Evolutionary conservation across 768 basidiomycete species (phyloP), one percentile per base, ranked within the genome.

Genomic region (Artomyces pyxidatus): DNA sequence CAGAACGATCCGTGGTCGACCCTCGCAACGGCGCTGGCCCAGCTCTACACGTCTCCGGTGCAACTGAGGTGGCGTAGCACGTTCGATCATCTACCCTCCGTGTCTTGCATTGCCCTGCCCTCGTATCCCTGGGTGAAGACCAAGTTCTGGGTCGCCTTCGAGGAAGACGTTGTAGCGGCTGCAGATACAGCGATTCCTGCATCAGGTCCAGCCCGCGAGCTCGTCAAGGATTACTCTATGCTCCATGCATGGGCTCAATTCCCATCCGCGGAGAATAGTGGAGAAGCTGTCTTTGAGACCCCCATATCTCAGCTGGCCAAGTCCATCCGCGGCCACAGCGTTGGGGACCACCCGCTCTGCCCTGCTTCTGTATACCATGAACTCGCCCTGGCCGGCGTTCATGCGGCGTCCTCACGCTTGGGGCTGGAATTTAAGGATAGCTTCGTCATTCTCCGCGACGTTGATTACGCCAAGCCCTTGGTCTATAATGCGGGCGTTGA

Each of bases 291-390:
- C 35, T 82, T 81, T 57, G 73, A 81, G 60, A 78, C 76, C 0
- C 74, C 81, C 0, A 70, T 81, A 17, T 46, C 51, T 4, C 57
- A 62, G 37, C 48, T 85, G 6, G 68, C 67, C 12, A 50, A 56
- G 12, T 71, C 68, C 49, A 78, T 86, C 6, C 52, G 61, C 19
- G 81, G 82, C 0, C 84, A 86, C 49, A 67, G 58, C n/a, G 81
- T 85, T 6, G 75, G 47, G 39, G 50, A 51, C 23, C 53, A 40
- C 28, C 68, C 78, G 0, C 68, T 84, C 4, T 85, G 83, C 54
- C 83, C 84, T 9, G 83, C 80, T 1, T 83, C 81, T 0, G 72
- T 84, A 1, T 83, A 83, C 53, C 59, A 80, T 11, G 81, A 85
- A 53, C 72, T 78, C 37, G 75, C 68, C 0, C 62, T 75, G 29